phyloP scores from a whole-genome alignment of 208 protist genomes.

The Willaertia magna region DNA sequence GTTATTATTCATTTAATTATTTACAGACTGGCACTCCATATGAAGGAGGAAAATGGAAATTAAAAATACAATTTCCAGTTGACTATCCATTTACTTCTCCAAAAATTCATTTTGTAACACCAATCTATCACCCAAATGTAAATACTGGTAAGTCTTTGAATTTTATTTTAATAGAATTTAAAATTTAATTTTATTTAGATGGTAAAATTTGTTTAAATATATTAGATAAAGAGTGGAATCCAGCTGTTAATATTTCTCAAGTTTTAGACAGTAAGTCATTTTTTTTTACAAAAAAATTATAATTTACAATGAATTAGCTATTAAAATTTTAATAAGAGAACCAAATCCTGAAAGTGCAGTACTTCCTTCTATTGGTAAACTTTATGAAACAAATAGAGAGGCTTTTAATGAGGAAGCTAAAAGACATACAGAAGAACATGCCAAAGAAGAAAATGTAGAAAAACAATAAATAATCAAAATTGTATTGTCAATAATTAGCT shows the following conservation, averaged over 20 bases:
- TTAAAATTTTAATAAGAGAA: constrained; percentile 51
- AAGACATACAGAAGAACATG: neutral
- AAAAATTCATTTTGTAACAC: neutral
- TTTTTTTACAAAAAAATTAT: neutral
- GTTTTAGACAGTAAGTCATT: constrained; percentile 36
- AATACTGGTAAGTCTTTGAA: no score
- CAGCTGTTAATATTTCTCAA: neutral
- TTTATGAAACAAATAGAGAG: neutral
- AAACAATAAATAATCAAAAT: neutral
- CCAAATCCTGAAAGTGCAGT: constrained; percentile 61
- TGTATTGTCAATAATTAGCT: no score
- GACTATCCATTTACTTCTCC: constrained; percentile 4
- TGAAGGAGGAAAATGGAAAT: neutral
- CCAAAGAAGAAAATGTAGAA: neutral
- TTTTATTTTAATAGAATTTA: no score
- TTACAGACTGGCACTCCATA: neutral
- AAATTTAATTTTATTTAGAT: no score
- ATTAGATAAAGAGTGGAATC: constrained; percentile 76
- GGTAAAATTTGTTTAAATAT: constrained; percentile 89
- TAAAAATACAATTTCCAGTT: neutral
- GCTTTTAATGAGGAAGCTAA: neutral
- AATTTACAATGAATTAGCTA: constrained; percentile 15
- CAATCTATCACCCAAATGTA: constrained; percentile 6
- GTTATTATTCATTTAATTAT: neutral
- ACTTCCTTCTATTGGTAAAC: neutral